Base-by-base conservation (phyloP, 192 early-diverging fungal genomes). In the Lunasporangiospora selenospora region DNA sequence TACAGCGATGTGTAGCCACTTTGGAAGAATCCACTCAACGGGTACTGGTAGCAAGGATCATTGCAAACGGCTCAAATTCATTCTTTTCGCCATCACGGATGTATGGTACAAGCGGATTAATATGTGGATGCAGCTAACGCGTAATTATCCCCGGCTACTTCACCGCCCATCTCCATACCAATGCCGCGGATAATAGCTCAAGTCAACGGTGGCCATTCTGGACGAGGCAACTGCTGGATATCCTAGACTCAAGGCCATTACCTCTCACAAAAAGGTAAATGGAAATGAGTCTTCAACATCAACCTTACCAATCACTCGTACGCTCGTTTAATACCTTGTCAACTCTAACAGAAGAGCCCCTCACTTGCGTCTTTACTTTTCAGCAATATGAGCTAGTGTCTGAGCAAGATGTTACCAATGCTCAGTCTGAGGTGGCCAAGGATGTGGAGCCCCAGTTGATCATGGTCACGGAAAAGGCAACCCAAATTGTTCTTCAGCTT, bases 191-290 rank as follows among this genome's bases (percentile, higher is more conserved):
- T 0, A 18, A 53, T 48, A 71, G 67, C 33, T 71, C 26, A 61
- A 55, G 19, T 51, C 44, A 4, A 37, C 59, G 1, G 59, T 71
- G 11, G 29, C 67, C 24, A 36, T 37, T 13, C 53, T 71, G 39
- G 67, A 71, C 40, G 59, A 71, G 47, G 53, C 59, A 3, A 62
- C 67, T 21, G 52, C n/a, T 36, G 67, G 67, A 62, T 62, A 57
- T 43, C 59, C 58, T 19, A 39, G 67, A 26, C 67, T 71, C 19
- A 62, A 57, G 36, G 57, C 59, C 6, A 71, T 71, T 41, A 62
- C 67, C 9, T 57, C 67, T 1, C 33, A 62, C 52, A 62, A 38
- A 32, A 71, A 67, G 65, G 65, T 67, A 48, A 16, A 37, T 24
- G 6, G 12, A 23, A 8, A n/a, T n/a, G 6, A 18, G 8, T 21